Evolutionary conservation across 345 rosid species (phyloP).

Genomic region (Euphorbia lathyris): DNA sequence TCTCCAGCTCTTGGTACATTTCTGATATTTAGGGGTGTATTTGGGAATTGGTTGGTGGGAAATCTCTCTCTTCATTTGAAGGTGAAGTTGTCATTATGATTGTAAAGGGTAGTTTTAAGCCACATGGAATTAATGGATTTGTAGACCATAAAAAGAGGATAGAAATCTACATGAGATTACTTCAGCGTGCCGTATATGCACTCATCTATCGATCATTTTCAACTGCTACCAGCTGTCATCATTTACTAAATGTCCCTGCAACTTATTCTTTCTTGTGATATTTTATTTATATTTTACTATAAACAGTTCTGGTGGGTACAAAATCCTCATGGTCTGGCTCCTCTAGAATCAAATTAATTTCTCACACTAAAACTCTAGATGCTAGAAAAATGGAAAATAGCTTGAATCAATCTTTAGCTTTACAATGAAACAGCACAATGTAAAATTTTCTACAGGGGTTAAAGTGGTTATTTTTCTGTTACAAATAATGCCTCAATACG

Average conservation of each 20-base stretch:
- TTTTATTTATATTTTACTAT: not conserved
- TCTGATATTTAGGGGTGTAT: not conserved
- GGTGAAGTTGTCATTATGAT: not conserved
- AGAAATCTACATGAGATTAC: too few species aligned
- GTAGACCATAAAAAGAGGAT: too few species aligned
- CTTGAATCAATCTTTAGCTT: not conserved
- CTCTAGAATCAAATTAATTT: not conserved
- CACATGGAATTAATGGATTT: not conserved
- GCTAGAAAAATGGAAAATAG: not conserved
- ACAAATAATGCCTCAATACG: not conserved
- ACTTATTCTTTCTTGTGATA: not conserved
- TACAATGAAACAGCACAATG: not conserved
- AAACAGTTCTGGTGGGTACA: not conserved
- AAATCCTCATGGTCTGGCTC: not conserved
- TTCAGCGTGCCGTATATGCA: not conserved
- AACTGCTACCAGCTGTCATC: not conserved
- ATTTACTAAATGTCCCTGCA: not conserved
- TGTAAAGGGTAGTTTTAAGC: not conserved
- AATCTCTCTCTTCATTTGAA: not conserved
- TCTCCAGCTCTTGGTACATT: too few species aligned
- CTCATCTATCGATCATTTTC: too few species aligned
- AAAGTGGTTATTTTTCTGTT: not conserved
- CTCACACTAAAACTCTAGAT: not conserved
- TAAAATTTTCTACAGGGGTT: not conserved
- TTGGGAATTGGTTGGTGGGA: not conserved